Evolutionary conservation across 345 rosid species (phyloP), one percentile per base, ranked within the genome.

Genomic region (Citrus hindsii): DNA sequence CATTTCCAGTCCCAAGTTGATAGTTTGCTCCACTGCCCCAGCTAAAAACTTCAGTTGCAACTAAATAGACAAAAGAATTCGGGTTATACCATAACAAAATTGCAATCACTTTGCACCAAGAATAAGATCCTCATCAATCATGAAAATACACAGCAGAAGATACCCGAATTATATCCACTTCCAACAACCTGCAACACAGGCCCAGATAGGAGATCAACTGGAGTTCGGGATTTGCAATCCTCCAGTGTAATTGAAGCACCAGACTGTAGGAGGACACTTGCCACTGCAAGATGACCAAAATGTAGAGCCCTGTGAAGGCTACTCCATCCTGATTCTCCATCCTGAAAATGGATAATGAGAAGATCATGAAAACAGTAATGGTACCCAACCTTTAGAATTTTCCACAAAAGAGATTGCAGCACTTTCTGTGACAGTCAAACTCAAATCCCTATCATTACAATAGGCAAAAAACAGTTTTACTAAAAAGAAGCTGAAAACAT

Each of bases 291-390:
- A 92, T 96, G 98, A 75, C 98, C 98, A 83, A 96, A 96, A 82
- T 96, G 97, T 80, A 94, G 88, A 79, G 99, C 98, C 87, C 98
- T 83, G 77, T 94, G 99, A 78, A 96, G 97, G 83, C 97, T 89
- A 85, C 94, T 94, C 97, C 99, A 96, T 69, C 98, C 99, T 48
- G 99, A 96, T 85, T 96, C 99, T 83, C 99, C 99, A 87, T 96
- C 99, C 99, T 94, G 87, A 85, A 82, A 83, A 53, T 65, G 51
- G 67, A 10, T 56, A 38, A 33, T 38, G 42, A 40, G 62, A 67
- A 33, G n/a, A 63, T 55, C 69, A 82, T 28, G 28, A n/a, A 30
- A 58, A 76, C 46, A 70, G 53, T 38, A 37, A 42, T 6, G 16
- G 51, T 14, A 63, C n/a, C 32, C 18, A 22, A 25, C 2, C 32